Percentiles rank a stretch among this genome's conserved stretches.
Evolutionary conservation across 2,329 filamentous ascomycete genomes (phyloP).

Genomic region (Neopestalotiopsis rosae): DNA sequence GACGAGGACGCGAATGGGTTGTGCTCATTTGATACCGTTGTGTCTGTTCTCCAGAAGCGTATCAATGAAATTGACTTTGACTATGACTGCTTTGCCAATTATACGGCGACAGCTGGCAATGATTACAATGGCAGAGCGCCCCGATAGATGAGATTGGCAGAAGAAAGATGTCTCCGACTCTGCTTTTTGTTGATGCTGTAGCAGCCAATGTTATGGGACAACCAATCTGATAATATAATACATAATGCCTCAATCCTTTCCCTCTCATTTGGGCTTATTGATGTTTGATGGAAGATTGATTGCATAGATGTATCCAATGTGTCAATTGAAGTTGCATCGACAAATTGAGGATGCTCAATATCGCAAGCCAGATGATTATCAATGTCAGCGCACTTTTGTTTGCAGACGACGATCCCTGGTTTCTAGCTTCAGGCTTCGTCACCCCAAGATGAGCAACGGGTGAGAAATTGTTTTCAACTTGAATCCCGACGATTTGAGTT

Average conservation of each 20-base stretch:
- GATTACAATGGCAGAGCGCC: slow-evolving; percentile 39
- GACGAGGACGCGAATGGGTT: slow-evolving; percentile 32
- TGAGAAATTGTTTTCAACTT: background rate
- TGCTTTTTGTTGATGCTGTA: background rate
- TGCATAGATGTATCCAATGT: too few relatives aligned
- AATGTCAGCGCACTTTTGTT: too few relatives aligned
- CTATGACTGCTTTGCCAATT: slow-evolving; percentile 37
- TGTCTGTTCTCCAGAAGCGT: slow-evolving; percentile 33
- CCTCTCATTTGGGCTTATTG: background rate
- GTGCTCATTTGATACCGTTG: slow-evolving; percentile 38
- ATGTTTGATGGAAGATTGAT: too few relatives aligned
- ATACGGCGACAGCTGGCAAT: slow-evolving; percentile 29
- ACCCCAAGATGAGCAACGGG: too few relatives aligned
- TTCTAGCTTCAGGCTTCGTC: too few relatives aligned
- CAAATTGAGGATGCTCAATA: too few relatives aligned
- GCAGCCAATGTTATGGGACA: background rate
- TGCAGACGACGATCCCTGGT: too few relatives aligned
- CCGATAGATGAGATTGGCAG: background rate
- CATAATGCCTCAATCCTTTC: background rate
- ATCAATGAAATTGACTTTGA: slow-evolving; percentile 38
- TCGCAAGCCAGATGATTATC: too few relatives aligned
- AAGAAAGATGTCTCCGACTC: background rate
- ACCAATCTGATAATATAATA: background rate
- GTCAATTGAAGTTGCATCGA: too few relatives aligned
- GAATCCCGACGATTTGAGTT: background rate